Percentiles rank a stretch among this genome's conserved stretches.
Evolutionary conservation across 2,329 filamentous ascomycete species (phyloP).

Genomic region (Sporothrix protearum): DNA sequence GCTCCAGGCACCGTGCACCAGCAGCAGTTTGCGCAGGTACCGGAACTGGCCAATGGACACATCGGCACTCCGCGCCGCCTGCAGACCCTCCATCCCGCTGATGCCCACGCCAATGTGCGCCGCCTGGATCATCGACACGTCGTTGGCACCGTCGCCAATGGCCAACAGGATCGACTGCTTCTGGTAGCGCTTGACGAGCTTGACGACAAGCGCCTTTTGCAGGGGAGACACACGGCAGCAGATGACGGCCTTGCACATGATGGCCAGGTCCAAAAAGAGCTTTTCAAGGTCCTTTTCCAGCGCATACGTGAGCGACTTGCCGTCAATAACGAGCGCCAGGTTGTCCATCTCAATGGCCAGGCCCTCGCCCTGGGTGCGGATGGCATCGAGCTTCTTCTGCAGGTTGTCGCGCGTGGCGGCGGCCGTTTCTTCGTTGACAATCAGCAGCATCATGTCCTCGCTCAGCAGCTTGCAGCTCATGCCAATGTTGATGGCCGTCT

Average conservation of each 20-base stretch:
- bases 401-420: conserved; percentile 81
- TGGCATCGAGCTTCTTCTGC: conserved; percentile 88
- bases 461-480: conserved; percentile 99
- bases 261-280: conserved; percentile 83
- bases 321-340: conserved; percentile 89
- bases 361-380: conserved; percentile 74
- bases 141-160: conserved; percentile 96
- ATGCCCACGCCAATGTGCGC: conserved; percentile 98
- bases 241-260: conserved; percentile 98
- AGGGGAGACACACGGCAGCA: conserved; percentile 96
- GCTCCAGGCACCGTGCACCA: conserved; percentile 96
- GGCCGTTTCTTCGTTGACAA: conserved; percentile 86
- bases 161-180: conserved; percentile 87
- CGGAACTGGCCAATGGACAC: conserved; percentile 95
- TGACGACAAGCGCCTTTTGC: conserved; percentile 95
- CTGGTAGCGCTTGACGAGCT: conserved; percentile 90
- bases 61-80: conserved; percentile 92
- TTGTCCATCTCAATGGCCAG: conserved; percentile 73
- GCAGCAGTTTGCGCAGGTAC: conserved; percentile 84
- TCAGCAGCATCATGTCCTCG: conserved; percentile 96
- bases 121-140: conserved; percentile 99
- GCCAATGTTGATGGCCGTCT: conserved; percentile 98
- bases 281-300: conserved; percentile 93
- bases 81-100: conserved; percentile 92
- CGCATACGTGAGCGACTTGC: conserved; percentile 89